phyloP scores from a whole-genome alignment of 768 basidiomycete genomes.

The Fomitopsis pulvina region DNA sequence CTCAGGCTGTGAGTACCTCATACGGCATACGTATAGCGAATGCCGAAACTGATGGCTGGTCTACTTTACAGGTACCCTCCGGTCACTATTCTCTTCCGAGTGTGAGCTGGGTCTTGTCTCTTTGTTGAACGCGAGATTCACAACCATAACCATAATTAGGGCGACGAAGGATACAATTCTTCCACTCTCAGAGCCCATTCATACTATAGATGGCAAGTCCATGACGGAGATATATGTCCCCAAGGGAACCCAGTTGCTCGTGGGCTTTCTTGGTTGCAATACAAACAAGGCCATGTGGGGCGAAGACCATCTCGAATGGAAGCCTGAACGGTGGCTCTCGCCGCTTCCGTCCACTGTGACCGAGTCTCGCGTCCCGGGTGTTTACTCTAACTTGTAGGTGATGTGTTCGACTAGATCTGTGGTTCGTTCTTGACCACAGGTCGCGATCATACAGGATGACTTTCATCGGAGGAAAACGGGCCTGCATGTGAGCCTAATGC shows the following conservation, averaged over 20 bases:
- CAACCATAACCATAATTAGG: conserved; percentile 11
- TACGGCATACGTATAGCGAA: no score
- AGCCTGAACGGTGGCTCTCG: conserved; percentile 16
- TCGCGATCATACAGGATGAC: conserved; percentile 17
- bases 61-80: neutral
- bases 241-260: conserved; percentile 36
- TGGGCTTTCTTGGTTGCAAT: conserved; percentile 38
- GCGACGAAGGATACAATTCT: conserved; percentile 49
- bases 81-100: neutral
- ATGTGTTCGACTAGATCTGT: neutral
- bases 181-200: conserved; percentile 45
- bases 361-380: conserved; percentile 13
- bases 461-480: conserved; percentile 20
- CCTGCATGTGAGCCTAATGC: conserved; percentile 19
- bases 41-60: no score
- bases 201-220: conserved; percentile 31
- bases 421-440: neutral
- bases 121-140: conserved; percentile 11
- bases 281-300: conserved; percentile 29
- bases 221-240: conserved; percentile 36
- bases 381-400: conserved; percentile 16
- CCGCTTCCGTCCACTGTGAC: conserved; percentile 10
- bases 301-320: conserved; percentile 29
- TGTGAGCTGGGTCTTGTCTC: conserved; percentile 21
- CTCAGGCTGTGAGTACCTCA: conserved; percentile 1